phyloP scores from a whole-genome alignment of 1,284 basidiomycete species.

The Tilletia setariae region DNA sequence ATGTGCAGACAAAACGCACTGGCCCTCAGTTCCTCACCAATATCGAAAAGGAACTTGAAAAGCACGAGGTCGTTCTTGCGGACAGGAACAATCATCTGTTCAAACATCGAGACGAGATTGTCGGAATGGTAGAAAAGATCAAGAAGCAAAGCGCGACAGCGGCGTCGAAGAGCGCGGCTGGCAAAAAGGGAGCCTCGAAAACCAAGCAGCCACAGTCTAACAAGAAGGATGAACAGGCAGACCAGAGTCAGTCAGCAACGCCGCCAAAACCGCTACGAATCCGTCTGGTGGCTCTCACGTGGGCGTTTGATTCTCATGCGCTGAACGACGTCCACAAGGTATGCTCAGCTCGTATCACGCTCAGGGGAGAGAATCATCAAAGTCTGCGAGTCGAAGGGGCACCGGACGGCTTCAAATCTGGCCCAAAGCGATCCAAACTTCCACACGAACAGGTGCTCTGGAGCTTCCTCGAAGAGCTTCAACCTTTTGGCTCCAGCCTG shows the following conservation, averaged over 20 bases:
- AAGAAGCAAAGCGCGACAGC: constrained; percentile 5
- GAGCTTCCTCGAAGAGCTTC: constrained; percentile 65
- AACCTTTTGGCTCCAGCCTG: constrained; percentile 62
- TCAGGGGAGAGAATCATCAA: constrained; percentile 48
- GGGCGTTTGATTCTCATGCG: constrained; percentile 35
- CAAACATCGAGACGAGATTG: constrained; percentile 47
- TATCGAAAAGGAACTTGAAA: constrained; percentile 58
- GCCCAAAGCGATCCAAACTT: constrained; percentile 16
- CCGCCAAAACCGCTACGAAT: constrained; percentile 26
- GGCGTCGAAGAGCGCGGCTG: constrained; percentile 17
- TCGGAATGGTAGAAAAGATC: constrained; percentile 24
- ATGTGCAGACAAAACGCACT: constrained; percentile 74
- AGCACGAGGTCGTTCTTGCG: constrained; percentile 38
- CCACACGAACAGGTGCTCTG: constrained; percentile 76
- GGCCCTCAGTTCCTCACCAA: constrained; percentile 75
- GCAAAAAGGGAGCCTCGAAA: constrained; percentile 2
- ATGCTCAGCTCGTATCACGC: constrained; percentile 35
- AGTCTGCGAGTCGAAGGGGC: constrained; percentile 32
- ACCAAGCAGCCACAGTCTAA: not conserved
- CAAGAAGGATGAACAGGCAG: not conserved
- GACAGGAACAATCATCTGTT: constrained; percentile 53
- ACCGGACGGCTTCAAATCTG: not conserved
- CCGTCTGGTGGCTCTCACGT: constrained; percentile 40
- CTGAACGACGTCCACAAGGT: constrained; percentile 38
- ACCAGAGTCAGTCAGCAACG: not conserved